Conservation (phyloP, 768 basidiomycete species). For the Kwoniella bestiolae region DNA sequence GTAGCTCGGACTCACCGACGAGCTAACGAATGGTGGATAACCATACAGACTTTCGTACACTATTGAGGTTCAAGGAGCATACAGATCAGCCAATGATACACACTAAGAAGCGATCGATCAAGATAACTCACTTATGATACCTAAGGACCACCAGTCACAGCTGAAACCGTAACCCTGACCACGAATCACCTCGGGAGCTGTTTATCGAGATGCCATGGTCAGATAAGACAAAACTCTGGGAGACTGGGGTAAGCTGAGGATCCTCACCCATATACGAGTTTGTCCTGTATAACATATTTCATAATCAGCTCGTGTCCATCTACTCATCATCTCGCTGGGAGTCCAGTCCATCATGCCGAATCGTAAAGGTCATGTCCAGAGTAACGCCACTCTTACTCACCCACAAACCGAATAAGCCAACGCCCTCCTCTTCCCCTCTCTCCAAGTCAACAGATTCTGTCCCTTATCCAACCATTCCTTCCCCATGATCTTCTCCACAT, state of each 20-base stretch:
- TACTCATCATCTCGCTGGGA: background rate
- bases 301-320: no score
- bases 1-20: slow-evolving; percentile 68
- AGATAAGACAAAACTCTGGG: no score
- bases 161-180: slow-evolving; percentile 81
- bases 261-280: slow-evolving; percentile 57
- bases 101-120: no score
- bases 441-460: slow-evolving; percentile 86
- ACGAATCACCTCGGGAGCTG: slow-evolving; percentile 59
- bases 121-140: slow-evolving; percentile 69
- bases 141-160: slow-evolving; percentile 98
- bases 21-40: slow-evolving; percentile 94
- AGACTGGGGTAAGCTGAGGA: slow-evolving; percentile 58
- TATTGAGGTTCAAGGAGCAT: slow-evolving; percentile 9
- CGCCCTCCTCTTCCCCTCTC: slow-evolving; percentile 90
- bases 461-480: slow-evolving; percentile 70
- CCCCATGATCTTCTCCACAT: slow-evolving; percentile 79
- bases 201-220: no score
- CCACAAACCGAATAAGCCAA: slow-evolving; percentile 62
- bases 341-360: background rate
- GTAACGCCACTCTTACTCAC: slow-evolving; percentile 36
- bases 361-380: no score
- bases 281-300: slow-evolving; percentile 38
- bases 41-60: slow-evolving; percentile 94
- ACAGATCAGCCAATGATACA: background rate